Conservation (phyloP, 2,329 filamentous ascomycete species). For the Colletotrichum lentis region DNA sequence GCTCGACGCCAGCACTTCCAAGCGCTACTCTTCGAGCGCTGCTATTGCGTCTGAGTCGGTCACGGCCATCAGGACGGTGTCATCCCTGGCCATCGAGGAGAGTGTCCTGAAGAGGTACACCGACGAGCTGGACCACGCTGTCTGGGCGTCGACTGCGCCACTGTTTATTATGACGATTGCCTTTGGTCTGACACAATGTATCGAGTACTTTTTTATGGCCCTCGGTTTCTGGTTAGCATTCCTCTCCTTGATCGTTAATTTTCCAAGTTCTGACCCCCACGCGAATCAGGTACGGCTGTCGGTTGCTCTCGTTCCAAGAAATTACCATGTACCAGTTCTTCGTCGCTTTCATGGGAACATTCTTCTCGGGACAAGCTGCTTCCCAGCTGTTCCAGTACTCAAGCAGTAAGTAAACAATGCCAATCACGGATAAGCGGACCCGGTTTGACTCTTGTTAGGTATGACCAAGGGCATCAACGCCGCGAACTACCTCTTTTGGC, state of each 20-base stretch:
- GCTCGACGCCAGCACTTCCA: conserved; percentile 49
- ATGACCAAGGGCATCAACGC: conserved; percentile 60
- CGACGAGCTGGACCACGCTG: conserved; percentile 45
- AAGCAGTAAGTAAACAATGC: conserved; percentile 48
- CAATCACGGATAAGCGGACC: not conserved
- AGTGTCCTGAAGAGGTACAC: conserved; percentile 46
- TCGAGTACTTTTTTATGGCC: conserved; percentile 51
- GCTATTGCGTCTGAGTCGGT: conserved; percentile 55
- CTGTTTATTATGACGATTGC: conserved; percentile 48
- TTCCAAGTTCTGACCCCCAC: not conserved
- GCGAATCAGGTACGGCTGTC: conserved; percentile 47
- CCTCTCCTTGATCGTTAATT: not conserved
- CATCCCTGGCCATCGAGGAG: conserved; percentile 53
- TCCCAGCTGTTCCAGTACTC: conserved; percentile 56
- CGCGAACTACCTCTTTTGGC: conserved; percentile 61
- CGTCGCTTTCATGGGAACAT: conserved; percentile 60
- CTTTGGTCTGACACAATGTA: conserved; percentile 50
- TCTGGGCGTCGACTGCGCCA: conserved; percentile 44
- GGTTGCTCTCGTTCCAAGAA: conserved; percentile 49
- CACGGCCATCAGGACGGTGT: conserved; percentile 52
- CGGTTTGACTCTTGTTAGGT: conserved; percentile 40
- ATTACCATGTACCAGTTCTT: conserved; percentile 55
- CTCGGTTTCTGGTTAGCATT: conserved; percentile 51
- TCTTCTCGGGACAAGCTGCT: conserved; percentile 55
- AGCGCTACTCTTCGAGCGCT: conserved; percentile 49